These are phyloP conservation scores for Eimeria sp. DNA, from an alignment of 169 alveolate genomes.

Conservation along the genomic window DNA sequence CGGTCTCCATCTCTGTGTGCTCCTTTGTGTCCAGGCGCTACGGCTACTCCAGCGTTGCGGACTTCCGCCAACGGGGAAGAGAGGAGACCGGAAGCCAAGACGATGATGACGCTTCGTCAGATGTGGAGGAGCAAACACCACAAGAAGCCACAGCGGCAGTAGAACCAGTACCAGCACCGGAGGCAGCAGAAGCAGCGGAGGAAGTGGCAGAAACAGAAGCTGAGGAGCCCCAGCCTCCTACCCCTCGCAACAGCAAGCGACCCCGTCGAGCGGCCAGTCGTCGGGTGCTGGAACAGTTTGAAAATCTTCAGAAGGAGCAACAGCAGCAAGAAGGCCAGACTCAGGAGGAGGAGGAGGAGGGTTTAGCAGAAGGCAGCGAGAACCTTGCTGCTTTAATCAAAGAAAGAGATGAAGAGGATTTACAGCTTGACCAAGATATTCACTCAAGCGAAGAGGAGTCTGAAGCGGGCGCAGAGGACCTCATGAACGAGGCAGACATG, in stretches of 20 bases:
- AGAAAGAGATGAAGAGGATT: slow-evolving; percentile 83
- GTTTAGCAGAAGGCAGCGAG: slow-evolving; percentile 77
- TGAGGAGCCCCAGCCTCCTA: not conserved
- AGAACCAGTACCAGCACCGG: not conserved
- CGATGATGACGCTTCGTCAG: not conserved
- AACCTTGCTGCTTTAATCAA: slow-evolving; percentile 63
- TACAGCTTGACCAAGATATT: slow-evolving; percentile 82
- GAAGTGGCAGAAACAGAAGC: slow-evolving; percentile 15
- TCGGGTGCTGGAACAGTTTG: slow-evolving; percentile 56
- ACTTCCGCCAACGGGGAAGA: slow-evolving; percentile 1
- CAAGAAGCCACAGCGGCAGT: not conserved
- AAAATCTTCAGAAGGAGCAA: not conserved
- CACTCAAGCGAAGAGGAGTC: slow-evolving; percentile 78
- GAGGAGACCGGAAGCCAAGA: slow-evolving; percentile 29
- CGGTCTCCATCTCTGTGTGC: not conserved
- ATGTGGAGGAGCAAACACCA: not conserved
- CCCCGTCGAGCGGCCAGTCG: slow-evolving; percentile 72
- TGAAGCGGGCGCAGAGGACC: slow-evolving; percentile 81
- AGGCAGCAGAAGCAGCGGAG: not conserved
- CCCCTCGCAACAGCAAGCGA: slow-evolving; percentile 20
- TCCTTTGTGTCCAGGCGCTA: slow-evolving; percentile 12
- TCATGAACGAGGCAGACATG: slow-evolving; percentile 81
- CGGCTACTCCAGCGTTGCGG: slow-evolving; percentile 38
- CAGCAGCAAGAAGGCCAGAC: not conserved
- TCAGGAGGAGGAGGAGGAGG: slow-evolving; percentile 66